Percentiles rank a stretch among this genome's conserved stretches.
phyloP scores from a whole-genome alignment of 345 rosid genomes.

The Lepidium didymum region DNA sequence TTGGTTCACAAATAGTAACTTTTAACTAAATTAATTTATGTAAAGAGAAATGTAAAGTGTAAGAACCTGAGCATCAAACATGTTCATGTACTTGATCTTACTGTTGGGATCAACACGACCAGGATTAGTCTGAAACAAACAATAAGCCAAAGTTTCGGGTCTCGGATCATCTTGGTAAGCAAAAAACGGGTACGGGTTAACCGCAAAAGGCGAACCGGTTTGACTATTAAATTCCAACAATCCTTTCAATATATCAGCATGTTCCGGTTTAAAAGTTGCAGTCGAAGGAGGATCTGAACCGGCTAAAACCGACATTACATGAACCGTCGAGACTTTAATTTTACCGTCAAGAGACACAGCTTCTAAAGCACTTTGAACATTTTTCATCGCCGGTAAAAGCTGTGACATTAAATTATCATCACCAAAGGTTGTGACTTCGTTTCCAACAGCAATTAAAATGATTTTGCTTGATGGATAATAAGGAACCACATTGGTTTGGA shows the following conservation, averaged over 20 bases:
- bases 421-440: slow-evolving; percentile 49
- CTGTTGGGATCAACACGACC: slow-evolving; percentile 65
- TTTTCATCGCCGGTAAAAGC: slow-evolving; percentile 81
- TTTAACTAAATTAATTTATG: not conserved
- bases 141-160: slow-evolving; percentile 70
- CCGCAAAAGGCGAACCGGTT: slow-evolving; percentile 68
- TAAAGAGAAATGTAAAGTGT: not conserved
- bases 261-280: slow-evolving; percentile 46
- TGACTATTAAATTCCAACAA: slow-evolving; percentile 54
- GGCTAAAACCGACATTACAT: slow-evolving; percentile 60
- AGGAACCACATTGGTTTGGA: slow-evolving; percentile 55
- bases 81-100: slow-evolving; percentile 78
- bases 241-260: slow-evolving; percentile 53
- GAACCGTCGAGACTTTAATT: slow-evolving; percentile 77
- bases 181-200: slow-evolving; percentile 84
- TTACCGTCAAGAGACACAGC: slow-evolving; percentile 51
- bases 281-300: slow-evolving; percentile 76
- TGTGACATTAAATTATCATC: slow-evolving; percentile 47
- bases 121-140: slow-evolving; percentile 72
- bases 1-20: not conserved
- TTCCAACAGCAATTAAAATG: slow-evolving; percentile 68
- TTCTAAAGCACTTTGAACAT: slow-evolving; percentile 63
- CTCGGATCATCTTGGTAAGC: slow-evolving; percentile 71
- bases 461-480: slow-evolving; percentile 81
- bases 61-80: slow-evolving; percentile 93